Percentiles rank a stretch among this genome's conserved stretches.
Evolutionary conservation across 2,329 filamentous ascomycete genomes (phyloP).

Genomic region (Phyllosticta citriasiana): DNA sequence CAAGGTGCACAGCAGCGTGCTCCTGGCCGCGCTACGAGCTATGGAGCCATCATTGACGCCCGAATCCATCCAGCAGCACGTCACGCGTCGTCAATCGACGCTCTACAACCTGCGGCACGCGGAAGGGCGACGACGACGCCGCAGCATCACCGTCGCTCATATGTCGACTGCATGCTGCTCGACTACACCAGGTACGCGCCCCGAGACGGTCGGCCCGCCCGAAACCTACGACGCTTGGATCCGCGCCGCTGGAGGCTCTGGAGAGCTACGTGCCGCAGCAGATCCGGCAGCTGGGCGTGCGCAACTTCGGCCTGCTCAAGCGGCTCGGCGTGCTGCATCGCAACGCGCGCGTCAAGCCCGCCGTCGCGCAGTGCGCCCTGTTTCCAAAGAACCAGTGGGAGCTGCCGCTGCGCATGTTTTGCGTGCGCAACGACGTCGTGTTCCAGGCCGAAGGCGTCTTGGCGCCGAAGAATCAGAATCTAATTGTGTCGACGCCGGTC

Average conservation of each 20-base stretch:
- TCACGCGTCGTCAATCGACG: conserved; percentile 57
- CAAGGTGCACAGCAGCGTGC: conserved; percentile 76
- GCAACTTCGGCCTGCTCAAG: conserved; percentile 54
- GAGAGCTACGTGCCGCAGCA: conserved; percentile 52
- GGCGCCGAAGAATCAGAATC: conserved; percentile 41
- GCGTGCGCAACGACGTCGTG: conserved; percentile 40
- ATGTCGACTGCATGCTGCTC: conserved; percentile 50
- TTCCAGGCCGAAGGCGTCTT: conserved; percentile 55
- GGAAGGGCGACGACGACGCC: conserved; percentile 20
- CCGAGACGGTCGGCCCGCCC: conserved; percentile 43
- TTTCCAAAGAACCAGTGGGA: conserved; percentile 52
- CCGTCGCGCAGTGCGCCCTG: conserved; percentile 70
- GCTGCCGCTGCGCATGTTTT: conserved; percentile 47
- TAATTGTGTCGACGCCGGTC: conserved; percentile 41
- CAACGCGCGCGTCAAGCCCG: conserved; percentile 40
- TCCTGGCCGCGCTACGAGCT: conserved; percentile 49
- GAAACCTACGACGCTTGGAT: conserved; percentile 21
- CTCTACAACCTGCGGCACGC: conserved; percentile 47
- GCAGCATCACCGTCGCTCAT: conserved; percentile 20
- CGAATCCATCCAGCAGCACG: conserved; percentile 51
- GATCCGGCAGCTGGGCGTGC: conserved; percentile 63
- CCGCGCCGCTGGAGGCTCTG: conserved; percentile 51
- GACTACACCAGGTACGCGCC: conserved; percentile 42
- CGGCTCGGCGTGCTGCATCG: conserved; percentile 43
- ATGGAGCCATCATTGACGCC: conserved; percentile 52